phyloP scores from a whole-genome alignment of 2,329 filamentous ascomycete genomes.

The Metarhizium sp. region DNA sequence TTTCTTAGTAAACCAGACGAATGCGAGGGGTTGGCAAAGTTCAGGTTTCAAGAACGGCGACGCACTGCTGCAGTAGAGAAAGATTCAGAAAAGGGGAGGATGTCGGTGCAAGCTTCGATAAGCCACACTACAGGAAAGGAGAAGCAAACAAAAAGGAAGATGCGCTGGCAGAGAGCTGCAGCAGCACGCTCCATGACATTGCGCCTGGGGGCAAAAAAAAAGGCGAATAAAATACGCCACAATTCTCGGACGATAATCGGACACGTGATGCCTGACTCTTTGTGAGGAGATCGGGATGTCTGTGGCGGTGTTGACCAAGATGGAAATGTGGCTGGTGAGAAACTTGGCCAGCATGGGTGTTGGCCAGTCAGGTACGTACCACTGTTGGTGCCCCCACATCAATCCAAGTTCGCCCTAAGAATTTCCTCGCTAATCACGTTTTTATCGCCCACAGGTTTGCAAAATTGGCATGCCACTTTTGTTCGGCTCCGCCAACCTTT shows the following conservation, averaged over 20 bases:
- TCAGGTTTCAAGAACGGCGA: not conserved
- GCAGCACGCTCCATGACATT: not conserved
- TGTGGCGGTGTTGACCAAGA: conserved; percentile 5
- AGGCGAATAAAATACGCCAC: conserved; percentile 1
- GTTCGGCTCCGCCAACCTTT: conserved; percentile 17
- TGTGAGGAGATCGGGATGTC: not conserved
- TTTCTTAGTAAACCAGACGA: not conserved
- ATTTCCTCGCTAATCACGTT: conserved; percentile 16
- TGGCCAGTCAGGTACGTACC: not conserved
- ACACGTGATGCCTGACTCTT: not conserved
- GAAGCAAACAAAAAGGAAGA: too few relatives aligned
- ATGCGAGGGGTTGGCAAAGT: not conserved
- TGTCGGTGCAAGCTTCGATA: too few relatives aligned
- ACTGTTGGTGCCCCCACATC: not conserved
- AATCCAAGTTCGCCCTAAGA: conserved; percentile 13
- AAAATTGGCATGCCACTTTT: conserved; percentile 18
- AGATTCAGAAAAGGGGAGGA: too few relatives aligned
- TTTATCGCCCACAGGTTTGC: conserved; percentile 23
- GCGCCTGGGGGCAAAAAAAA: not conserved
- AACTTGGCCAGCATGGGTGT: too few relatives aligned
- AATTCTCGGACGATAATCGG: not conserved
- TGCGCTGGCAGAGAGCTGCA: too few relatives aligned
- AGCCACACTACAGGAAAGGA: too few relatives aligned
- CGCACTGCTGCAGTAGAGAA: not conserved
- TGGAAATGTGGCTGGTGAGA: not conserved